phyloP scores from a whole-genome alignment of 176 grass and related monocot species.

The Lolium multiflorum region DNA sequence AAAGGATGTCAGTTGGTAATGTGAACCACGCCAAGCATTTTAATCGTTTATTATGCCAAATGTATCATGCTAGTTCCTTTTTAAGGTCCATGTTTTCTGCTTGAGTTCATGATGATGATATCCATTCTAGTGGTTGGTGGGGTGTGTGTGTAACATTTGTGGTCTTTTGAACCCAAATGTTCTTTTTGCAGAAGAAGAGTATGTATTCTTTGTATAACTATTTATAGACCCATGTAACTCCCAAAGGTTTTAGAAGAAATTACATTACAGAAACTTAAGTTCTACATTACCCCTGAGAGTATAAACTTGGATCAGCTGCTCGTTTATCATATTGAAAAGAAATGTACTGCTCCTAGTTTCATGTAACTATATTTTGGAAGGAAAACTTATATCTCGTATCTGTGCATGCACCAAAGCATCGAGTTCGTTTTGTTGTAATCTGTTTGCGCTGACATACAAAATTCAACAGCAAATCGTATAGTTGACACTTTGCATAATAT shows the following conservation, averaged over 20 bases:
- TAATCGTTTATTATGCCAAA: conserved; percentile 21
- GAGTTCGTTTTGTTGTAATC: conserved; percentile 1
- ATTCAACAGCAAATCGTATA: conserved; percentile 3
- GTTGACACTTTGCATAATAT: neutral
- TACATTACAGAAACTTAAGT: neutral
- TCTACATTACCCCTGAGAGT: neutral
- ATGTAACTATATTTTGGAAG: conserved; percentile 25
- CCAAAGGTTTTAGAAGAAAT: neutral
- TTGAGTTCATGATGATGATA: conserved; percentile 17
- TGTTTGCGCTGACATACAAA: neutral
- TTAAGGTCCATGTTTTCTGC: conserved; percentile 15
- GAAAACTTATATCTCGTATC: conserved; percentile 5
- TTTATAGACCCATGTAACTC: neutral
- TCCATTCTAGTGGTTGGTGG: neutral
- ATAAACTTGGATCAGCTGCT: conserved; percentile 6
- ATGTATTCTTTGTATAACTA: neutral
- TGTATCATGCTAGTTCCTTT: conserved; percentile 8
- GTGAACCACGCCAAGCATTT: neutral
- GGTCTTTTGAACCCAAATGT: neutral
- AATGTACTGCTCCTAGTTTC: neutral
- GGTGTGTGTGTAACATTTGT: neutral
- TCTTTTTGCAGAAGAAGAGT: neutral
- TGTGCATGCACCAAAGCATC: neutral
- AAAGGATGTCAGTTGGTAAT: neutral
- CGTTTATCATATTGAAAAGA: conserved; percentile 25